Percentiles rank a stretch among this genome's conserved stretches.
These are phyloP conservation scores for Lecanosticta acicola DNA, from an alignment of 2,329 filamentous ascomycete species.

Conservation along the genomic window DNA sequence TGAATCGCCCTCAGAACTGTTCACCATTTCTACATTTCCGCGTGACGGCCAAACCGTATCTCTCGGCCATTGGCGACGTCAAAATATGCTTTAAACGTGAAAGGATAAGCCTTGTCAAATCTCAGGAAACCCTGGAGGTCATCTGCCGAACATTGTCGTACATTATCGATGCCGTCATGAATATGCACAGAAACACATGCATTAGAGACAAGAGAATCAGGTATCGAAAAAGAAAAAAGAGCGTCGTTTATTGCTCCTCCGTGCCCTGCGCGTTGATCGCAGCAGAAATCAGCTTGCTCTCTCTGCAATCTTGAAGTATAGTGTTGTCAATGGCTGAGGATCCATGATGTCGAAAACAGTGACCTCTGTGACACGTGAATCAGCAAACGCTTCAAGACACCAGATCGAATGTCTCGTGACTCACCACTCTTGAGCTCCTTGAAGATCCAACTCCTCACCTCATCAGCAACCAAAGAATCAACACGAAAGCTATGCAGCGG, in stretches of 20 bases:
- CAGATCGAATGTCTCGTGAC: neutral
- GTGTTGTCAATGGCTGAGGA: neutral
- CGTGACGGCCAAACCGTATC: too few relatives aligned
- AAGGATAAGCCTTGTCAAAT: too few relatives aligned
- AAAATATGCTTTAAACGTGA: too few relatives aligned
- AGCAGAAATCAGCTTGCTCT: neutral
- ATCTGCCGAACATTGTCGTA: too few relatives aligned
- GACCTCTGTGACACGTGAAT: constrained; percentile 5
- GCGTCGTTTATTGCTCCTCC: neutral
- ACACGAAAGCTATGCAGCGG: constrained; percentile 12
- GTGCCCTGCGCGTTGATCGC: neutral
- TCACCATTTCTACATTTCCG: too few relatives aligned
- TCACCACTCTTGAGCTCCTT: constrained; percentile 3
- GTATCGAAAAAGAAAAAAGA: too few relatives aligned
- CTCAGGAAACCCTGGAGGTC: too few relatives aligned
- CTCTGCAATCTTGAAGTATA: neutral
- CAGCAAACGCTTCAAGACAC: neutral
- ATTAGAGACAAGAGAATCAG: too few relatives aligned
- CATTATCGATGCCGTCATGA: too few relatives aligned
- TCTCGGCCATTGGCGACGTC: too few relatives aligned
- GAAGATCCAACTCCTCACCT: constrained; percentile 16
- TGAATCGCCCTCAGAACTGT: too few relatives aligned
- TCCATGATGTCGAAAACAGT: constrained; percentile 13
- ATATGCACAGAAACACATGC: too few relatives aligned
- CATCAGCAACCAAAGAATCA: constrained; percentile 15